A percentile compares a stretch with the other conserved stretches of the same genome.
phyloP scores from a whole-genome alignment of 805 yeast species.

The Sungouiella thailandica region DNA sequence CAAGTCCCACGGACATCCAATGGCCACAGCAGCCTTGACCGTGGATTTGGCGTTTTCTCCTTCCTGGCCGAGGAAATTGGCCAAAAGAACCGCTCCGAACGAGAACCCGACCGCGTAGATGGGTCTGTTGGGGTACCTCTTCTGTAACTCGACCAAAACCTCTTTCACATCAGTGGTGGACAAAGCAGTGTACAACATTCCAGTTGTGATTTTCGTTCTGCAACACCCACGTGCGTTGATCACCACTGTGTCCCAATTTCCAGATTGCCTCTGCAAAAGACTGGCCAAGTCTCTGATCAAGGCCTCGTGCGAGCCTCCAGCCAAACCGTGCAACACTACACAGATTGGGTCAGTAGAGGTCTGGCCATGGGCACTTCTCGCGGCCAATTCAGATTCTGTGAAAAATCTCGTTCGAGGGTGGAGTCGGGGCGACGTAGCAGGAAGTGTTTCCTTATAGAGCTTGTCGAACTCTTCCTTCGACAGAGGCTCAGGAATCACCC shows the following conservation, averaged over 20 bases:
- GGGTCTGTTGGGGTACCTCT: constrained; percentile 55
- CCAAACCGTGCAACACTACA: constrained; percentile 68
- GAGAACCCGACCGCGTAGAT: constrained; percentile 71
- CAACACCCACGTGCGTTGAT: constrained; percentile 77
- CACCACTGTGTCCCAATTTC: constrained; percentile 60
- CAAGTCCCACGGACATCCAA: constrained; percentile 78
- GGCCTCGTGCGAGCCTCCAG: constrained; percentile 83
- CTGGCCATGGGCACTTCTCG: constrained; percentile 9
- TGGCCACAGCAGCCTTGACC: constrained; percentile 45
- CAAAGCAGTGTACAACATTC: constrained; percentile 62
- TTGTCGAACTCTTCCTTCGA: constrained; percentile 21
- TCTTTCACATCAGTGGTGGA: constrained; percentile 68
- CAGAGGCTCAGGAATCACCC: constrained; percentile 44
- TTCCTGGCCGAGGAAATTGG: constrained; percentile 68
- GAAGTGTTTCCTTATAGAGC: constrained; percentile 25
- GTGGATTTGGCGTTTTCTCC: constrained; percentile 27
- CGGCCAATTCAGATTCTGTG: constrained; percentile 40
- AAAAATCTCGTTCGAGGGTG: constrained; percentile 54
- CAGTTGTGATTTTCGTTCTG: constrained; percentile 61
- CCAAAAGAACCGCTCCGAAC: constrained; percentile 69
- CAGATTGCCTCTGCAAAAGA: constrained; percentile 19
- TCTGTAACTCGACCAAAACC: constrained; percentile 46
- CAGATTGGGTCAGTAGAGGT: constrained; percentile 50
- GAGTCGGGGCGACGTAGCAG: constrained; percentile 32
- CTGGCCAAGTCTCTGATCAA: constrained; percentile 59